Evolutionary conservation across 148 eudicot species (phyloP).

Genomic region (Camellia granthamiana): DNA sequence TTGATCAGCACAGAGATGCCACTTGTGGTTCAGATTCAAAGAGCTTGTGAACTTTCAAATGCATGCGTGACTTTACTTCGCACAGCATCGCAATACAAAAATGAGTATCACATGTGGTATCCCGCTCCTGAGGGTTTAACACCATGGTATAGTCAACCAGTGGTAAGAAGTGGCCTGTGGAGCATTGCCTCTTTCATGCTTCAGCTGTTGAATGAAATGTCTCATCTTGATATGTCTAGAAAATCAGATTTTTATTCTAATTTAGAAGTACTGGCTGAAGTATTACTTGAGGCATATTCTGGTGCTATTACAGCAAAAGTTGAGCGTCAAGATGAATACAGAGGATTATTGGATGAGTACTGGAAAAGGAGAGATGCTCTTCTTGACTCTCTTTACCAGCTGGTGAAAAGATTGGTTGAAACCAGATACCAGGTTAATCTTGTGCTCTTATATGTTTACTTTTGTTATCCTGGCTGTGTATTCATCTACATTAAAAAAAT

Average conservation of each 20-base stretch:
- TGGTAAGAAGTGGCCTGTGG: conserved; percentile 85
- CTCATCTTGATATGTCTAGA: conserved; percentile 50
- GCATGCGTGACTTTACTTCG: conserved; percentile 65
- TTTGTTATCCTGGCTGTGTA: not conserved
- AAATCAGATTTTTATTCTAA: conserved; percentile 61
- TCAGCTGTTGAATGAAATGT: conserved; percentile 53
- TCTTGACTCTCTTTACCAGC: conserved; percentile 82
- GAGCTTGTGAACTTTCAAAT: conserved; percentile 83
- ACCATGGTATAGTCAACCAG: conserved; percentile 76
- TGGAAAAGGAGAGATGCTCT: conserved; percentile 73
- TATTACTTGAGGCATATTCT: conserved; percentile 81
- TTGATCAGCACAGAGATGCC: conserved; percentile 62
- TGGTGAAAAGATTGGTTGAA: conserved; percentile 60
- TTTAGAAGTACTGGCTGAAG: conserved; percentile 70
- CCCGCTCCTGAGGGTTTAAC: conserved; percentile 87
- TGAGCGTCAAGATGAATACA: conserved; percentile 81
- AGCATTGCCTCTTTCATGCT: conserved; percentile 75
- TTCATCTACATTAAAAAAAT: not conserved
- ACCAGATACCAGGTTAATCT: conserved; percentile 50
- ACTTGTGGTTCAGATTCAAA: conserved; percentile 54
- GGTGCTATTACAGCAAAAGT: conserved; percentile 78
- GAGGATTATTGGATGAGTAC: conserved; percentile 69
- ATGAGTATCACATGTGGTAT: conserved; percentile 91
- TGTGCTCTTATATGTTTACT: conserved; percentile 1
- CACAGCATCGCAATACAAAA: conserved; percentile 61